These are phyloP conservation scores for Mycosphaerella sp. DNA, from an alignment of 2,329 filamentous ascomycete genomes.

Conservation along the genomic window DNA sequence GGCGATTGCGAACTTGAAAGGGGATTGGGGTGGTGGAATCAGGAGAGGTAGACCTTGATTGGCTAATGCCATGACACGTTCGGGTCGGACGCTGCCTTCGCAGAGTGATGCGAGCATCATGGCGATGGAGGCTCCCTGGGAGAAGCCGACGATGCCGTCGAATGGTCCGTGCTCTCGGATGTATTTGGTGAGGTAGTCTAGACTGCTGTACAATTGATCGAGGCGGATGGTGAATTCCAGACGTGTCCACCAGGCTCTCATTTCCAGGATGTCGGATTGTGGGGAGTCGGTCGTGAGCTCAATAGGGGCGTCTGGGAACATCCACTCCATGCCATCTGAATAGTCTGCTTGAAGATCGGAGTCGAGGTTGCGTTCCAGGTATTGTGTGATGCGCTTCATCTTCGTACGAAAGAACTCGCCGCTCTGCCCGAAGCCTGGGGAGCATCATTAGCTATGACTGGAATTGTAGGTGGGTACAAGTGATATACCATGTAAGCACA, in stretches of 20 bases:
- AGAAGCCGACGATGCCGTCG: constrained; percentile 19
- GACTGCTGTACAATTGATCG: constrained; percentile 17
- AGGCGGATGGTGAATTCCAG: constrained; percentile 17
- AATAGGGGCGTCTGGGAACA: constrained; percentile 16
- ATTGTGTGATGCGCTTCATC: constrained; percentile 11
- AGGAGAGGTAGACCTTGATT: constrained; percentile 13
- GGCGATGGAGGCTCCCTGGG: constrained; percentile 17
- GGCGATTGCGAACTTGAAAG: constrained; percentile 20
- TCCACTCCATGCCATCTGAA: constrained; percentile 15
- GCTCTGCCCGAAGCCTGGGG: constrained; percentile 17
- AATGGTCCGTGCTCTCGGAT: constrained; percentile 16
- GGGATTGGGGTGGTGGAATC: constrained; percentile 18
- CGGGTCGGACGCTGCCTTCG: constrained; percentile 14
- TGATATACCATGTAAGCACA: constrained; percentile 12
- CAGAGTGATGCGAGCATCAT: constrained; percentile 26
- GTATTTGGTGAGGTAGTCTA: constrained; percentile 17
- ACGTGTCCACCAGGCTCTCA: constrained; percentile 16
- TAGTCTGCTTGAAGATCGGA: constrained; percentile 10
- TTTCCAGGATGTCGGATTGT: constrained; percentile 15
- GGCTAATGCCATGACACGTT: constrained; percentile 12
- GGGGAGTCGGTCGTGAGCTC: constrained; percentile 13
- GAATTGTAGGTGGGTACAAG: neutral
- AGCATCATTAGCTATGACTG: neutral
- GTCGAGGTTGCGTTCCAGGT: constrained; percentile 11
- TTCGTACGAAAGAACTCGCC: constrained; percentile 20